Base-by-base conservation (phyloP, 2,329 filamentous ascomycete genomes). In the Seiridium cupressi region DNA sequence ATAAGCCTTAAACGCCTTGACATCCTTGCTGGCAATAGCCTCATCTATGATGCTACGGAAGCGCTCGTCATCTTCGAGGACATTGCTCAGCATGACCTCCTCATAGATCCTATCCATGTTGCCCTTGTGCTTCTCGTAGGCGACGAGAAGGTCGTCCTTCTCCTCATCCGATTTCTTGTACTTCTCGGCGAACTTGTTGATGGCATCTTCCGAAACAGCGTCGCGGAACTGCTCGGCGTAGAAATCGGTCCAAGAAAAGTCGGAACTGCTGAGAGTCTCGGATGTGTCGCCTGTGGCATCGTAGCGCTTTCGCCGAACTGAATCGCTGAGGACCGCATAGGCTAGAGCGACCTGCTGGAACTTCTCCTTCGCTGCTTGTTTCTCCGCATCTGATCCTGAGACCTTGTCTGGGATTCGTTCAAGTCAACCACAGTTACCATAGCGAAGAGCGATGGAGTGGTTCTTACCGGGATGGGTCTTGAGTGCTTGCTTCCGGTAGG, bases 341-440 rank as follows among this genome's bases (percentile, higher is more conserved):
- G 95, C 94, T 70, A 97, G 94, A 32, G 94, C 94, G 67, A 99
- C 88, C 67, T 90, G 83, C 76, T 99, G 95, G 74, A 99, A 99
- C 58, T 85, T 89, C 62, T 83, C 81, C 68, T 97, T 89, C 2
- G 95, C 94, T 47, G 83, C 78, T 34, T 88, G 83, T 70, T 92
- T 92, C 57, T 89, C 78, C 31, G 87, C 82, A 1, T 84, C 80
- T 13, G 85, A 66, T 3, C 88, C 91, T 79, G 97, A 66, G 3
- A 88, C 91, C 79, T 97, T 97, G 83, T 97, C 93, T 90, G 61
- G 34, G 48, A 32, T 7, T 18, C 4, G 4, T 32, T 51, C 26
- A 35, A 38, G n/a, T 40, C 18, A 40, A 32, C 35, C 35, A 46
- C 44, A 6, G 18, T 26, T 5, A 26, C 3, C 18, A 13, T 2